phyloP scores from a whole-genome alignment of 495 filamentous ascomycete genomes.

The Neurospora sp. region DNA sequence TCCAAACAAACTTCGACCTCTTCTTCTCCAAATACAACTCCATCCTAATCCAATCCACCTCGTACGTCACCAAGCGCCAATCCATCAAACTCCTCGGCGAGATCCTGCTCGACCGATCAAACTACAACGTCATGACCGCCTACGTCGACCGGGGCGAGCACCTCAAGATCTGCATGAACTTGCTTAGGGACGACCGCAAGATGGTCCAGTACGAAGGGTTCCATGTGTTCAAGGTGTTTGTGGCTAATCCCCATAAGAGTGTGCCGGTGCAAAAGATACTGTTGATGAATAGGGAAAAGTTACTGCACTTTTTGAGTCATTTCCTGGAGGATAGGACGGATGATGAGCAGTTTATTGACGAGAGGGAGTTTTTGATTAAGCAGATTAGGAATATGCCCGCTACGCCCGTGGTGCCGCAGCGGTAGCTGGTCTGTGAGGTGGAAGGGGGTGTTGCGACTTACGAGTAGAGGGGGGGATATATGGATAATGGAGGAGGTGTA shows the following conservation, averaged over 20 bases:
- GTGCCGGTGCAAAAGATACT: slow-evolving; percentile 88
- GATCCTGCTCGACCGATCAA: slow-evolving; percentile 85
- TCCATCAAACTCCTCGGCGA: slow-evolving; percentile 96
- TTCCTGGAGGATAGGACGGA: slow-evolving; percentile 94
- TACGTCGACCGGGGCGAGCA: slow-evolving; percentile 95
- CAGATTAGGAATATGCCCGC: slow-evolving; percentile 76
- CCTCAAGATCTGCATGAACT: slow-evolving; percentile 95
- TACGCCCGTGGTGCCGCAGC: slow-evolving; percentile 47
- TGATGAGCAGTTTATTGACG: slow-evolving; percentile 97
- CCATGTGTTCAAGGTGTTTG: slow-evolving; percentile 99
- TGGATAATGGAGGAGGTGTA: background rate
- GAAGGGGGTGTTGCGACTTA: background rate
- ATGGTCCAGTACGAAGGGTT: slow-evolving; percentile 99
- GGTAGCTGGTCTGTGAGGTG: slow-evolving; percentile 9
- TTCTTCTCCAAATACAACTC: slow-evolving; percentile 90
- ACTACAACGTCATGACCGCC: slow-evolving; percentile 94
- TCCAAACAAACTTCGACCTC: slow-evolving; percentile 74
- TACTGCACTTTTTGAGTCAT: slow-evolving; percentile 77
- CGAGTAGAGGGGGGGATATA: background rate
- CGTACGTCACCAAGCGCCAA: slow-evolving; percentile 96
- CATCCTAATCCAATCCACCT: slow-evolving; percentile 79
- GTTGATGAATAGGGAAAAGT: slow-evolving; percentile 85
- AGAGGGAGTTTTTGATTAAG: slow-evolving; percentile 91
- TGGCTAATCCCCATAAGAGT: slow-evolving; percentile 95
- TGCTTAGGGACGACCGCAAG: slow-evolving; percentile 85